Percentiles rank a stretch among this genome's conserved stretches.
Conservation (phyloP, 78 protist species). For the Goniomonas avonlea region DNA sequence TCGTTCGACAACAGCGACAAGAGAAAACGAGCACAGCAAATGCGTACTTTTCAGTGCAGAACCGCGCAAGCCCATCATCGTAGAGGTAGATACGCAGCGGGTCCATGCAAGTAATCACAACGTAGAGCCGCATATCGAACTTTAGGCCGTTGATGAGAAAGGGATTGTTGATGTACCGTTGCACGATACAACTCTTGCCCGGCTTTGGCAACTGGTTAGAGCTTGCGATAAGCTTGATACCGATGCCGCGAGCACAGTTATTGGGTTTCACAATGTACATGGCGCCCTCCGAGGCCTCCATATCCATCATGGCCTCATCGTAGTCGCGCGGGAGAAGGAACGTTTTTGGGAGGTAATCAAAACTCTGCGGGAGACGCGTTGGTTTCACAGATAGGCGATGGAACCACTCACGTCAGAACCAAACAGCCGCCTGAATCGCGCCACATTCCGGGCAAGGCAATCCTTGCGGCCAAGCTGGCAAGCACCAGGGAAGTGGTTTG, state of each 20-base stretch:
- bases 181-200: not conserved
- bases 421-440: not conserved
- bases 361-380: not conserved
- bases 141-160: constrained; percentile 20
- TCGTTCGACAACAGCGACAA: not conserved
- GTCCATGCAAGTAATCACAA: not conserved
- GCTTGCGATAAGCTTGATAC: not conserved
- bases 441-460: not conserved
- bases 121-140: constrained; percentile 33
- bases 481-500: constrained; percentile 17
- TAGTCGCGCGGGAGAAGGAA: constrained; percentile 3
- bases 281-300: not conserved
- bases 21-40: not conserved
- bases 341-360: constrained; percentile 9
- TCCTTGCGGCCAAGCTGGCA: constrained; percentile 14
- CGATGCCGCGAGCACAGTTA: not conserved
- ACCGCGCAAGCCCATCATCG: constrained; percentile 20
- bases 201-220: not conserved
- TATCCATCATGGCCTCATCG: not conserved
- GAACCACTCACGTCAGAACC: not conserved
- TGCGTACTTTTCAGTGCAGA: constrained; percentile 25
- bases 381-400: not conserved
- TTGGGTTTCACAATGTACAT: constrained; percentile 14
- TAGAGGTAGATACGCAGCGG: constrained; percentile 29
- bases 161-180: constrained; percentile 3